Evolutionary conservation across 441 rosid genomes (phyloP).

Genomic region (Brassica hybrid): DNA sequence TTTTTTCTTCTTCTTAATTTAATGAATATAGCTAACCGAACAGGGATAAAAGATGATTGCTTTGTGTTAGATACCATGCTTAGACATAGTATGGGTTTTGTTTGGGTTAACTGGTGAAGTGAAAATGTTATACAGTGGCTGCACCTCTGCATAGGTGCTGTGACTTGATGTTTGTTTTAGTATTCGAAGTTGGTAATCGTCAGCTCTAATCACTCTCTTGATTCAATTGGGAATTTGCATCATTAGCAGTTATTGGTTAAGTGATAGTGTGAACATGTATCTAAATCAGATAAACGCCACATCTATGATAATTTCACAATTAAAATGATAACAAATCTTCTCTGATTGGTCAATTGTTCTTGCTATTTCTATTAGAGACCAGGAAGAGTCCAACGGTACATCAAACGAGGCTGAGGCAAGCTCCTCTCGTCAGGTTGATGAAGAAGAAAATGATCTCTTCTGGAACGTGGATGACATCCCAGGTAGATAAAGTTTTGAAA

Average conservation of each 20-base stretch:
- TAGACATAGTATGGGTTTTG: not conserved
- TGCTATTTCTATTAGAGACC: conserved; percentile 52
- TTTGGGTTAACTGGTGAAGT: conserved; percentile 27
- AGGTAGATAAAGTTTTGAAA: conserved; percentile 49
- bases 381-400: conserved; percentile 56
- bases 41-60: not conserved
- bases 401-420: conserved; percentile 47
- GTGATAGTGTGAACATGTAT: not conserved
- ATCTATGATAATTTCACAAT: not conserved
- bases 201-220: not conserved
- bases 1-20: not conserved
- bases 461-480: conserved; percentile 79
- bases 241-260: not conserved
- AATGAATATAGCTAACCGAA: not conserved
- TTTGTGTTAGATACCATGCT: not conserved
- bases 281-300: not conserved
- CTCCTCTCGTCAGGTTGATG: conserved; percentile 44
- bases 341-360: conserved; percentile 10
- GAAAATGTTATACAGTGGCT: conserved; percentile 11
- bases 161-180: conserved; percentile 7
- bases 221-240: not conserved
- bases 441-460: conserved; percentile 70
- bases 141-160: not conserved
- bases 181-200: not conserved
- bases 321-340: not conserved